Base-by-base conservation (phyloP, 345 rosid species). In the Cardamine chenopodiifolia region DNA sequence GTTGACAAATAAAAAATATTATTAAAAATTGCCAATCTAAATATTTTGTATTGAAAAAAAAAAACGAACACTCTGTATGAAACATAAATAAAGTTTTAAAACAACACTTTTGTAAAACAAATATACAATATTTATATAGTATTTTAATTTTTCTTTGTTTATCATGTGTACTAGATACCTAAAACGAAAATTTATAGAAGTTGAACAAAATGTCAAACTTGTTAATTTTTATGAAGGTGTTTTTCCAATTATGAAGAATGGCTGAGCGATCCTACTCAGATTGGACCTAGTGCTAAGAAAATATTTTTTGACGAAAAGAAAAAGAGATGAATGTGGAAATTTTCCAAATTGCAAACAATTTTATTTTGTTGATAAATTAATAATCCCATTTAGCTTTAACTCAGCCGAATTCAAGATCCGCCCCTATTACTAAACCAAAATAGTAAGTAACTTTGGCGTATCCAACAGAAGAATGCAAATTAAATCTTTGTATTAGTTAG, bases 401-500 rank as follows among this genome's bases (percentile, higher is more conserved):
- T 32, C 35, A 32, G 9, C 35, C 44, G 15, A 39, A 39, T 13
- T 39, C 6, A 39, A 39, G n/a, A 39, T 39, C 42, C 15, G n/a
- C n/a, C 13, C 14, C 14, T 37, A 42, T 44, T n/a, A 44, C 49
- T 44, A n/a, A n/a, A 45, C 10, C 50, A 45, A 45, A 45, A 45
- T 45, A 45, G 23, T 18, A 19, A 18, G 23, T 48, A 18, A 19
- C 0, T 48, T 48, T 18, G 3, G 12, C 12, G 12, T 48, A 18
- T 19, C 12, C 9, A 18, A 48, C 23, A 48, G 12, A 48, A 48
- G 23, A 18, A 48, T 18, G 3, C 32, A 14, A 25, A 14, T 25
- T 13, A 12, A 82, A 85, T 34, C 85, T 88, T 73, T 83, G 82
- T 0, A 88, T 18, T 18, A 8, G n/a, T n/a, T 48, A 17, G 11